phyloP scores from a whole-genome alignment of 331 rosid species.

The Prunus yedoensis region DNA sequence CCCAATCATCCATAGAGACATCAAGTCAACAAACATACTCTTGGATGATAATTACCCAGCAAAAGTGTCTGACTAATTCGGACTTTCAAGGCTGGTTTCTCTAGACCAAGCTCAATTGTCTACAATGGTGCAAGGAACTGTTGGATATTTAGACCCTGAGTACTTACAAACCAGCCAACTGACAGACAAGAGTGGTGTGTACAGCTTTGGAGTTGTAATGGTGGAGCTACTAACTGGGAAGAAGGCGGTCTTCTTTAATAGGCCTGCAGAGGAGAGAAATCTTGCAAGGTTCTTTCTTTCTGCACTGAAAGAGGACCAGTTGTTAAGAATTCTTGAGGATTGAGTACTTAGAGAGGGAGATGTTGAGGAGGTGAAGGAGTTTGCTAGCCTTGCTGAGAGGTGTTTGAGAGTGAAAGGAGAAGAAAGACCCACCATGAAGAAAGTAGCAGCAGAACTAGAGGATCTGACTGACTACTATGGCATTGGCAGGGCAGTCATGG shows the following conservation, averaged over 20 bases:
- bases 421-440: slow-evolving; percentile 23
- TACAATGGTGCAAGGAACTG: slow-evolving; percentile 26
- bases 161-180: slow-evolving; percentile 16
- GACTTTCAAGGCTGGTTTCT: slow-evolving; percentile 12
- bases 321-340: slow-evolving; percentile 1
- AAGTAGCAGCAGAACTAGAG: slow-evolving; percentile 15
- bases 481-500: background rate
- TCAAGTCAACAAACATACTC: slow-evolving; percentile 28
- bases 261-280: slow-evolving; percentile 9
- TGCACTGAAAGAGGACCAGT: slow-evolving; percentile 18
- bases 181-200: slow-evolving; percentile 20
- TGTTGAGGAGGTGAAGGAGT: slow-evolving; percentile 2
- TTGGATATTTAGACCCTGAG: slow-evolving; percentile 13
- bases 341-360: background rate
- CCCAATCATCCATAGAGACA: slow-evolving; percentile 23
- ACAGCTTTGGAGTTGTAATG: slow-evolving; percentile 23
- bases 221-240: slow-evolving; percentile 17
- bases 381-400: background rate
- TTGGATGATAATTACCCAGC: slow-evolving; percentile 15
- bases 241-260: slow-evolving; percentile 6
- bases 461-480: background rate
- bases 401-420: slow-evolving; percentile 27
- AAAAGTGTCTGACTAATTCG: slow-evolving; percentile 24
- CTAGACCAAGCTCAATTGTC: slow-evolving; percentile 18
- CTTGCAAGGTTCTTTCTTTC: slow-evolving; percentile 9